A percentile compares a stretch with the other conserved stretches of the same genome.
Conservation (phyloP, 495 filamentous ascomycete genomes). For the Podospora conica region DNA sequence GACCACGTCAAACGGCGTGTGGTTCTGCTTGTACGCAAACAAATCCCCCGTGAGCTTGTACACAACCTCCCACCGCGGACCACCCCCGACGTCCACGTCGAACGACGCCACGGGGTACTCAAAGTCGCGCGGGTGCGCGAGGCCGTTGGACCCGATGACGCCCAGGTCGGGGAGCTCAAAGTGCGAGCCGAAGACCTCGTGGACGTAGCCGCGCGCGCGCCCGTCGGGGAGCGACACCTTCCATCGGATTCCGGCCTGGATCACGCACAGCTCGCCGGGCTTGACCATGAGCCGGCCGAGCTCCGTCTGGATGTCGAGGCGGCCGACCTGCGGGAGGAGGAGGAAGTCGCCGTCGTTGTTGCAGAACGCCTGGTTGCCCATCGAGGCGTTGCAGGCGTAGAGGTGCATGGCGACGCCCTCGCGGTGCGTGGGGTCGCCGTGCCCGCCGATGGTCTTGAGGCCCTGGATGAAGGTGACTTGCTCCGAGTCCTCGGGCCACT, state of each 20-base stretch:
- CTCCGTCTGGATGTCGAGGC: conserved; percentile 76
- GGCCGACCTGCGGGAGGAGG: conserved; percentile 72
- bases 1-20: conserved; percentile 71
- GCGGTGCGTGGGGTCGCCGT: conserved; percentile 71
- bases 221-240: conserved; percentile 56
- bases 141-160: conserved; percentile 74
- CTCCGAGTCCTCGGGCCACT: conserved; percentile 44
- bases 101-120: conserved; percentile 73
- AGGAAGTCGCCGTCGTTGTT: conserved; percentile 77
- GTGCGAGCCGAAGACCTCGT: conserved; percentile 76
- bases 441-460: conserved; percentile 65
- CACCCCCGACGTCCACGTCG: conserved; percentile 53
- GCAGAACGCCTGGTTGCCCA: conserved; percentile 68
- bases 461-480: conserved; percentile 68
- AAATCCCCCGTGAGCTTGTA: conserved; percentile 71
- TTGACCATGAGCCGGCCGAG: conserved; percentile 68
- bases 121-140: conserved; percentile 80
- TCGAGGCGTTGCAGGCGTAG: conserved; percentile 70
- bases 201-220: conserved; percentile 68
- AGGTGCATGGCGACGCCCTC: conserved; percentile 69
- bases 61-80: conserved; percentile 27
- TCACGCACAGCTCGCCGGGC: conserved; percentile 76
- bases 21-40: conserved; percentile 60
- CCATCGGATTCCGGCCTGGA: conserved; percentile 72
- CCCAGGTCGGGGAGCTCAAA: conserved; percentile 76